These are phyloP conservation scores for Tylopilus sp. DNA, from an alignment of 768 basidiomycete species.

Conservation along the genomic window DNA sequence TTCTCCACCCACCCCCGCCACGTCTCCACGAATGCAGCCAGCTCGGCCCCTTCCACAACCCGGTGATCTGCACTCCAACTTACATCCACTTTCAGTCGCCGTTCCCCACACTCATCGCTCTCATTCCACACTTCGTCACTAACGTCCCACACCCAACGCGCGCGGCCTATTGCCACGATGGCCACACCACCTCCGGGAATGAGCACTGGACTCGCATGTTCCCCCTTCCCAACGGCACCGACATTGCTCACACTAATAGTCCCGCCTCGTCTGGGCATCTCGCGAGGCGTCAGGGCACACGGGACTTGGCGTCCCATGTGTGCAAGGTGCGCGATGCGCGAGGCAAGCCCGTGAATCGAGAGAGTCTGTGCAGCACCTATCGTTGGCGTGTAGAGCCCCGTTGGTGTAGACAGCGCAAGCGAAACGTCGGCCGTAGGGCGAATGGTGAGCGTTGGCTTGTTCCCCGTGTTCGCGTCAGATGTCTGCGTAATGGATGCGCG, in stretches of 20 bases:
- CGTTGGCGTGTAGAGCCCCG: constrained; percentile 82
- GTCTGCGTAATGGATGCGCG: constrained; percentile 64
- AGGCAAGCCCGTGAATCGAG: constrained; percentile 60
- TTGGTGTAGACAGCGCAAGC: constrained; percentile 75
- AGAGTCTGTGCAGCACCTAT: constrained; percentile 50
- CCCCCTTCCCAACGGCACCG: constrained; percentile 73
- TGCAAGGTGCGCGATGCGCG: constrained; percentile 56
- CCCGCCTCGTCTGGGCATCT: constrained; percentile 74
- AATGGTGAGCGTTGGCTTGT: constrained; percentile 66
- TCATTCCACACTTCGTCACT: constrained; percentile 36
- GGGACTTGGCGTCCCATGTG: constrained; percentile 67
- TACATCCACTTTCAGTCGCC: constrained; percentile 57
- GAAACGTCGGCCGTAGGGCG: constrained; percentile 74
- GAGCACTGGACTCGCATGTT: constrained; percentile 68
- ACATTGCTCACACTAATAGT: constrained; percentile 82
- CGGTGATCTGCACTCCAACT: constrained; percentile 89
- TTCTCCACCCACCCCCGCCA: constrained; percentile 81
- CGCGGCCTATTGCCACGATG: constrained; percentile 77
- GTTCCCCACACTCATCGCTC: constrained; percentile 34
- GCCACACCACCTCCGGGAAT: constrained; percentile 83
- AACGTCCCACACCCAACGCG: constrained; percentile 76
- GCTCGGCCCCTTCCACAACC: constrained; percentile 84
- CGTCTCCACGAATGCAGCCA: constrained; percentile 83
- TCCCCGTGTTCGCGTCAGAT: constrained; percentile 7
- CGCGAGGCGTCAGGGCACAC: constrained; percentile 55